Evolutionary conservation across 352 stramenopile species (phyloP).

Genomic region (Globisporangium emineosum): DNA sequence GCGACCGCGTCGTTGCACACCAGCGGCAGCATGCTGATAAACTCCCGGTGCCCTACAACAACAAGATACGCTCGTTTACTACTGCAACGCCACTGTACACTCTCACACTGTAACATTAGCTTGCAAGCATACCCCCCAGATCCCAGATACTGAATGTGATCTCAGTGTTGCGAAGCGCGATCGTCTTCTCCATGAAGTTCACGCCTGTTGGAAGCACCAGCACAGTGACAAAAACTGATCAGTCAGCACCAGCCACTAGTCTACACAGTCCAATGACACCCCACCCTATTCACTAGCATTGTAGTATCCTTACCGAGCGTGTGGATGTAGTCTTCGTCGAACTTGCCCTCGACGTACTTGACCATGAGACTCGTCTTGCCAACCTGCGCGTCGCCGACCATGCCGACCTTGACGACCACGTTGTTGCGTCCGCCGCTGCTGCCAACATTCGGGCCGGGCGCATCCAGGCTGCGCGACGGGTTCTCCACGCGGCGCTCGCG

Average conservation of each 20-base stretch:
- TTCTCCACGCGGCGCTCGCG: constrained; percentile 13
- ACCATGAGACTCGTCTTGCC: constrained; percentile 96
- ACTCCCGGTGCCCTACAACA: constrained; percentile 81
- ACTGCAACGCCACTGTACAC: too few species aligned
- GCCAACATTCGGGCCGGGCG: constrained; percentile 22
- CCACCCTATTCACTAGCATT: not conserved
- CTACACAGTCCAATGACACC: not conserved
- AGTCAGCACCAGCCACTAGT: not conserved
- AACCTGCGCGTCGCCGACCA: constrained; percentile 93
- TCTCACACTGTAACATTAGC: not conserved
- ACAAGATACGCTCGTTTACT: not conserved
- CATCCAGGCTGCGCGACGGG: constrained; percentile 29
- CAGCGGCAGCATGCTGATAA: constrained; percentile 93
- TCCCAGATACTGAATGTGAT: constrained; percentile 97
- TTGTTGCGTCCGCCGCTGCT: constrained; percentile 71
- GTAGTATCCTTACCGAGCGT: constrained; percentile 82
- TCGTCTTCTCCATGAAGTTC: constrained; percentile 96
- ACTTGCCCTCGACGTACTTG: constrained; percentile 95
- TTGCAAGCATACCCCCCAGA: constrained; percentile 59
- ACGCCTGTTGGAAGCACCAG: constrained; percentile 55
- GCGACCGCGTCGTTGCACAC: constrained; percentile 94
- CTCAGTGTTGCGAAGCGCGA: constrained; percentile 92
- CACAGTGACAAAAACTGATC: too few species aligned
- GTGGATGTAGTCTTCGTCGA: constrained; percentile 96
- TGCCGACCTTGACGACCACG: constrained; percentile 90